Conservation (phyloP, 164 flowering plant genomes). For the Protea cynaroides region DNA sequence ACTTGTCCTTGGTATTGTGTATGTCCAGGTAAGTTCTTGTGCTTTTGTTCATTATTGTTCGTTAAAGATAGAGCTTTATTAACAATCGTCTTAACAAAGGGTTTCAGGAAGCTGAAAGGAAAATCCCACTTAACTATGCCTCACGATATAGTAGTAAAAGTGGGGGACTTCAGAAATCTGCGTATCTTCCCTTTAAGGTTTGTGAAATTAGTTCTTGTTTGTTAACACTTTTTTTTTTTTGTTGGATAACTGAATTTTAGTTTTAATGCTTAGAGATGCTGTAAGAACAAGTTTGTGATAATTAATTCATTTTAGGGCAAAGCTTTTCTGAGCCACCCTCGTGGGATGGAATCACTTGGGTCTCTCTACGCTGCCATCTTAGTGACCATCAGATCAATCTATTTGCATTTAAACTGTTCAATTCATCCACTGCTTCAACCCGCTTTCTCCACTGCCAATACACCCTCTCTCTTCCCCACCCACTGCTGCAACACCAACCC, state of each 20-base stretch:
- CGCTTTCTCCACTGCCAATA: no score
- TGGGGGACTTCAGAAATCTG: constrained; percentile 89
- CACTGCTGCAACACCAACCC: no score
- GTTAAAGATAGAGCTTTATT: constrained; percentile 11
- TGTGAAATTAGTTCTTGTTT: constrained; percentile 6
- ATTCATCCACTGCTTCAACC: no score
- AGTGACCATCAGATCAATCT: no score
- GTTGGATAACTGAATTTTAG: neutral
- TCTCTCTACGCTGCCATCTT: no score
- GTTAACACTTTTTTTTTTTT: neutral
- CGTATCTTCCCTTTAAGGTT: constrained; percentile 97
- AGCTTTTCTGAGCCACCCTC: no score
- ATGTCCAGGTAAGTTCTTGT: constrained; percentile 79
- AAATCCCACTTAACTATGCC: constrained; percentile 98
- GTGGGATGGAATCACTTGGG: no score
- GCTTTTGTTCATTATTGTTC: constrained; percentile 3
- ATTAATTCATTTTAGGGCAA: no score
- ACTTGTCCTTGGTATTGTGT: constrained; percentile 88
- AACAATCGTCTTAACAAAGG: constrained; percentile 20
- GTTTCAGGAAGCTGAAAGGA: constrained; percentile 98
- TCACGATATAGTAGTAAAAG: constrained; percentile 68
- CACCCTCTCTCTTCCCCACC: no score
- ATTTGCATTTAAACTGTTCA: no score
- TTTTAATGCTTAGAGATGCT: neutral
- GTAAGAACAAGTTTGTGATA: neutral